phyloP scores from a whole-genome alignment of 2,329 filamentous ascomycete species.

The Xylariaceae sp. region DNA sequence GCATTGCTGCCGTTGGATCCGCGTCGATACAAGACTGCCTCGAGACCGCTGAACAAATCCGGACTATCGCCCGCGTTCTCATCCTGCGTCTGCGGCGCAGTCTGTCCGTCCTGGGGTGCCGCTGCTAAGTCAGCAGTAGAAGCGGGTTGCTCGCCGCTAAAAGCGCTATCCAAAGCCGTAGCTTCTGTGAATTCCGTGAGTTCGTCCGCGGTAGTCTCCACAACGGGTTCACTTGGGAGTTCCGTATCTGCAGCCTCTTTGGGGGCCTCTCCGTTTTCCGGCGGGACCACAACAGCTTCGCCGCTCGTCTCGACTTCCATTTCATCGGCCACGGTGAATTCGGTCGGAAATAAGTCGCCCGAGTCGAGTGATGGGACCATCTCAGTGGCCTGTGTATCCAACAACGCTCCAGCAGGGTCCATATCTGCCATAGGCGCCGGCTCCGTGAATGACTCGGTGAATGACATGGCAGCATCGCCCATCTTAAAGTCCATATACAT shows the following conservation, averaged over 20 bases:
- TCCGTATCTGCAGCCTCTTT: not conserved
- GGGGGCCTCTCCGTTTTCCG: not conserved
- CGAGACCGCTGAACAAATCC: conserved; percentile 42
- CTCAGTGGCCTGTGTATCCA: conserved; percentile 1
- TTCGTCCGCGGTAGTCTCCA: not conserved
- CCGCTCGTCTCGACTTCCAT: not conserved
- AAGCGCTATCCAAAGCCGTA: conserved; percentile 3
- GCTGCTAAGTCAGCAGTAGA: conserved; percentile 13
- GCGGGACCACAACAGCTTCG: not conserved
- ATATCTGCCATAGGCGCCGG: not conserved
- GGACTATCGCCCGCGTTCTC: conserved; percentile 36
- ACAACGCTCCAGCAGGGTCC: not conserved
- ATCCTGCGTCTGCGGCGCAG: conserved; percentile 22
- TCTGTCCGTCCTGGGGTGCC: conserved; percentile 10
- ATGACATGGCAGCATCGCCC: conserved; percentile 1
- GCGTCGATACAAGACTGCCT: conserved; percentile 38
- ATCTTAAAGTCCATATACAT: conserved; percentile 12
- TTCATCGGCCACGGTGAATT: not conserved
- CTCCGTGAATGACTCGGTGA: conserved; percentile 1
- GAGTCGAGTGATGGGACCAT: conserved; percentile 16
- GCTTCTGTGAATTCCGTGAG: not conserved
- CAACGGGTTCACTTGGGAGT: not conserved
- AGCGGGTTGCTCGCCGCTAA: conserved; percentile 19
- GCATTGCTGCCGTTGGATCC: not conserved
- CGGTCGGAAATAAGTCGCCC: not conserved